Percentiles rank a stretch among this genome's conserved stretches.
Conservation (phyloP, 2,329 filamentous ascomycete species). For the Colletotrichum costaricense region DNA sequence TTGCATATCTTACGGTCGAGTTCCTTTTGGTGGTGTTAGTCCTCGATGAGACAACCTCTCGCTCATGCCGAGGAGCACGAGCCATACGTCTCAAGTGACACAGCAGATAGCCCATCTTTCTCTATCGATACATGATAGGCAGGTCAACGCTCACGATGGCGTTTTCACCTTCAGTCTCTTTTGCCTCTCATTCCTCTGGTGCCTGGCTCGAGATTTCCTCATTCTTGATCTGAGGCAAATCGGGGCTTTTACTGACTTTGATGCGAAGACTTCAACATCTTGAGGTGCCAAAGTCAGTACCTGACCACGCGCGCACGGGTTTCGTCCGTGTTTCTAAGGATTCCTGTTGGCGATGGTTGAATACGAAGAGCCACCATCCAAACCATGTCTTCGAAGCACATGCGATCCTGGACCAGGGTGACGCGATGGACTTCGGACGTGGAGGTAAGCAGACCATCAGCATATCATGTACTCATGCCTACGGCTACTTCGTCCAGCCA, state of each 20-base stretch:
- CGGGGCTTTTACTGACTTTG: constrained; percentile 36
- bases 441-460: constrained; percentile 46
- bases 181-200: constrained; percentile 38
- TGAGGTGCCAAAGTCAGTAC: constrained; percentile 18
- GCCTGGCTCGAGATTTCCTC: constrained; percentile 38
- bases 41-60: neutral
- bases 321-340: constrained; percentile 41
- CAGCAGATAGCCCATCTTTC: constrained; percentile 32
- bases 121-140: constrained; percentile 40
- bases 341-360: constrained; percentile 43
- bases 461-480: constrained; percentile 46
- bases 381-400: constrained; percentile 39
- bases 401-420: constrained; percentile 42
- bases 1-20: constrained; percentile 37
- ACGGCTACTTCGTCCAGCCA: constrained; percentile 46
- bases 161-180: constrained; percentile 37
- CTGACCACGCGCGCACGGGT: constrained; percentile 38
- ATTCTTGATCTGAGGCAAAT: constrained; percentile 42
- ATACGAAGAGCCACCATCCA: constrained; percentile 45
- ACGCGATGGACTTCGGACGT: constrained; percentile 39
- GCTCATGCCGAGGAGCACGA: neutral
- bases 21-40: constrained; percentile 38
- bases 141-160: constrained; percentile 29
- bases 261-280: constrained; percentile 44
- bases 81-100: neutral